These are phyloP conservation scores for Globisporangium perplexum DNA, from an alignment of 352 stramenopile genomes.

Conservation along the genomic window DNA sequence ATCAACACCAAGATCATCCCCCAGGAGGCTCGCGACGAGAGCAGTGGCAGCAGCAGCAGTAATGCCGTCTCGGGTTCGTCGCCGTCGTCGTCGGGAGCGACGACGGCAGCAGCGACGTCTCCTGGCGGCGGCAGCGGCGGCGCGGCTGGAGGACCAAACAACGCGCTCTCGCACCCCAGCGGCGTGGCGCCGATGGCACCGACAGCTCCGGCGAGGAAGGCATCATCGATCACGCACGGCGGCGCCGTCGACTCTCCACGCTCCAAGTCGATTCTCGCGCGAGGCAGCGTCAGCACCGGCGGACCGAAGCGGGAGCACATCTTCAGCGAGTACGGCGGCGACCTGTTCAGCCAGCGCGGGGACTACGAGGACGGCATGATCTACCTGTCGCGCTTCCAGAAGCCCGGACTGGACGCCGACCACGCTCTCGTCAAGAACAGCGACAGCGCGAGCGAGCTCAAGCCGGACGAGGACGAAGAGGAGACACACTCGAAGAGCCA, in stretches of 20 bases:
- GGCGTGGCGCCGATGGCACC: slow-evolving; percentile 17
- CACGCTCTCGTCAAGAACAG: slow-evolving; percentile 13
- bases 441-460: slow-evolving; percentile 26
- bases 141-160: slow-evolving; percentile 1
- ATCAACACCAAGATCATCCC: slow-evolving; percentile 87
- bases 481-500: slow-evolving; percentile 46
- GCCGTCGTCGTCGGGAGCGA: slow-evolving; percentile 1
- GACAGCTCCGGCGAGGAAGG: slow-evolving; percentile 26
- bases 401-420: slow-evolving; percentile 20
- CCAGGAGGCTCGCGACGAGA: slow-evolving; percentile 47
- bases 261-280: slow-evolving; percentile 44
- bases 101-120: not conserved
- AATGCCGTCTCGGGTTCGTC: slow-evolving; percentile 11
- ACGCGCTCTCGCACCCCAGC: slow-evolving; percentile 5
- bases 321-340: slow-evolving; percentile 60
- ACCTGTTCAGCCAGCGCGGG: slow-evolving; percentile 79
- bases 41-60: slow-evolving; percentile 14
- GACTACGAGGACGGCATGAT: slow-evolving; percentile 87
- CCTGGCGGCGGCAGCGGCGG: not conserved
- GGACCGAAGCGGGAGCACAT: slow-evolving; percentile 38
- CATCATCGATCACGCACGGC: slow-evolving; percentile 22
- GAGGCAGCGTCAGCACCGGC: slow-evolving; percentile 17
- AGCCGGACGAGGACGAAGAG: slow-evolving; percentile 43
- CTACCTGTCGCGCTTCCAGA: slow-evolving; percentile 78
- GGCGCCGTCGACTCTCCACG: slow-evolving; percentile 45